A percentile compares a stretch with the other conserved stretches of the same genome.
phyloP scores from a whole-genome alignment of 768 basidiomycete genomes.

The Rhodotorula sphaerocarpa region DNA sequence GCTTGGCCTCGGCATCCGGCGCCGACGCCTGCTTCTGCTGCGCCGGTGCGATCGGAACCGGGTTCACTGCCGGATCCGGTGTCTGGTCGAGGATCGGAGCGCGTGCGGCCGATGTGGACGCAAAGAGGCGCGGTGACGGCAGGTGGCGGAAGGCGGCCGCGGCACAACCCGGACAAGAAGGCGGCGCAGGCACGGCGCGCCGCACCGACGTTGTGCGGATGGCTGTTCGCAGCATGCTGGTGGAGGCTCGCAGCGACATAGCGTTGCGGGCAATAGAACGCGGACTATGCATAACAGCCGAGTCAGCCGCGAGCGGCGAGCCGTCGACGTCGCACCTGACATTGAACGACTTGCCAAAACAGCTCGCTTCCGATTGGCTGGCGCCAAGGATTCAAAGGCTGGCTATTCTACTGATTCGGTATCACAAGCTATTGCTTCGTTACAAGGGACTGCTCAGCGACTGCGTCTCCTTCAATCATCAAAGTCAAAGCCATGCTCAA shows the following conservation, averaged over 20 bases:
- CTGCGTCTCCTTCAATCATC: constrained; percentile 16
- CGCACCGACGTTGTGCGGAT: background rate
- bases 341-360: too few species aligned
- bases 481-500: constrained; percentile 27
- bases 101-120: background rate
- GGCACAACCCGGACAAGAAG: constrained; percentile 2
- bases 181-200: background rate
- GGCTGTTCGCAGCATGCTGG: background rate
- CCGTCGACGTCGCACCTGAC: too few species aligned
- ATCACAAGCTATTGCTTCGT: too few species aligned
- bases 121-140: constrained; percentile 3
- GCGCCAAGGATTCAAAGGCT: too few species aligned
- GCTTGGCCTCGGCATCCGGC: background rate
- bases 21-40: background rate
- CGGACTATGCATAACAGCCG: too few species aligned
- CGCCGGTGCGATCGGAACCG: background rate
- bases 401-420: too few species aligned
- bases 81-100: constrained; percentile 17
- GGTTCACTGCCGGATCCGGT: background rate
- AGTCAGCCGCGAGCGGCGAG: too few species aligned
- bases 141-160: background rate
- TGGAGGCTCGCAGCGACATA: constrained; percentile 9
- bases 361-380: too few species aligned
- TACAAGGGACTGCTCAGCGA: too few species aligned
- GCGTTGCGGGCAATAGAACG: too few species aligned